These are phyloP conservation scores for Postia placenta DNA, from an alignment of 768 basidiomycete genomes.

Conservation along the genomic window DNA sequence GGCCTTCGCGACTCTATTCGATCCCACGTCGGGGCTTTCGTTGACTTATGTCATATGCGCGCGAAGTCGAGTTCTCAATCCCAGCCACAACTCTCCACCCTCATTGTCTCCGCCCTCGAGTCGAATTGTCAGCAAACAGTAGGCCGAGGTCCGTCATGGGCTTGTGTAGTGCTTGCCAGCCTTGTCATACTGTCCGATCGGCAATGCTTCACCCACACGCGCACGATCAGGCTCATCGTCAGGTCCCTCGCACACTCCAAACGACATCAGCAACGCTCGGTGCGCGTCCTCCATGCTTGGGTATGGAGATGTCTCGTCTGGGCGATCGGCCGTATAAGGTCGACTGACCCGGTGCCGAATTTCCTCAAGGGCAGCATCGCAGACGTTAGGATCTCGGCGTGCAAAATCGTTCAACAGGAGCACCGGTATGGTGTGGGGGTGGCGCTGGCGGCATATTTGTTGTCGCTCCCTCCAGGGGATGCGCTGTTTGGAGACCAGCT, in stretches of 20 bases:
- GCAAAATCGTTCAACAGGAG: constrained; percentile 42
- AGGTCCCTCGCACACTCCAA: constrained; percentile 27
- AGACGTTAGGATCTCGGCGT: constrained; percentile 28
- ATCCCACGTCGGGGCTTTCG: neutral
- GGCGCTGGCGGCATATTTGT: constrained; percentile 34
- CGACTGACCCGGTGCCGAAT: neutral
- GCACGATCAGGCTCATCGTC: constrained; percentile 33
- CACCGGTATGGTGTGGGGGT: constrained; percentile 37
- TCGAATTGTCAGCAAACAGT: neutral
- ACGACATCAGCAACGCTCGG: constrained; percentile 27
- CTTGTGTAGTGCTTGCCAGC: constrained; percentile 36
- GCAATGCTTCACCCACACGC: constrained; percentile 35
- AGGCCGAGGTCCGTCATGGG: constrained; percentile 34
- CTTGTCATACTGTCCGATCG: constrained; percentile 42
- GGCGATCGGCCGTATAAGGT: constrained; percentile 39
- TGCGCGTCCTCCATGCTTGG: constrained; percentile 35
- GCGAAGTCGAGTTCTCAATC: no score
- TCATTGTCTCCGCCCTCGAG: neutral
- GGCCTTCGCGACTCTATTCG: neutral
- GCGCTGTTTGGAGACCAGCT: constrained; percentile 7
- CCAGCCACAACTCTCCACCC: no score
- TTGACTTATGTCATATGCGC: no score
- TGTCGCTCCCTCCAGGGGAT: constrained; percentile 11
- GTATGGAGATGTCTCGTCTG: constrained; percentile 54
- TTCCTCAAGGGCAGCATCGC: neutral